phyloP scores from a whole-genome alignment of 2,329 filamentous ascomycete genomes.

The Chaetomiaceae sp. region DNA sequence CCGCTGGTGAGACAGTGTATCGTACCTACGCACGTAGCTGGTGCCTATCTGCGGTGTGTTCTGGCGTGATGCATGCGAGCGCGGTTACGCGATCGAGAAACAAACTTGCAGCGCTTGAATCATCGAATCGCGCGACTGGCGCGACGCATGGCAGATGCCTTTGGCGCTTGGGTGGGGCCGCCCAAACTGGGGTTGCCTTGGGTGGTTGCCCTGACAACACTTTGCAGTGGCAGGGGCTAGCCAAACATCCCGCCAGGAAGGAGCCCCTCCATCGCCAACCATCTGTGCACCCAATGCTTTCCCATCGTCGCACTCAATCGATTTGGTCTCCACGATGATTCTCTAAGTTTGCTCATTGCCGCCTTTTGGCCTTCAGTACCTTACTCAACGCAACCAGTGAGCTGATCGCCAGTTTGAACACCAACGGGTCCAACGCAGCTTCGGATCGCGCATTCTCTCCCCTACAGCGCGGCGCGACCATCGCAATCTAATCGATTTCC shows the following conservation, averaged over 20 bases:
- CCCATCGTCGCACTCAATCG: conserved; percentile 8
- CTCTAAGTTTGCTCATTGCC: neutral
- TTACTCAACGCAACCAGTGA: neutral
- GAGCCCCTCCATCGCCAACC: conserved; percentile 8
- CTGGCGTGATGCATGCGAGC: too few relatives aligned
- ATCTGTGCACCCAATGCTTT: neutral
- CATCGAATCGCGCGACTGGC: too few relatives aligned
- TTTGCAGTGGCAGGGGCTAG: neutral
- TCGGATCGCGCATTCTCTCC: conserved; percentile 1
- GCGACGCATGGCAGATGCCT: too few relatives aligned
- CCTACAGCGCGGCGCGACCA: neutral
- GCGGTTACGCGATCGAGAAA: too few relatives aligned
- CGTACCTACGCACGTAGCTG: neutral
- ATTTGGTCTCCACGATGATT: conserved; percentile 1
- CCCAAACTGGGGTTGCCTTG: neutral
- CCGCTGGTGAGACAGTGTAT: too few relatives aligned
- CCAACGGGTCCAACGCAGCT: too few relatives aligned
- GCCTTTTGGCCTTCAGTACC: neutral
- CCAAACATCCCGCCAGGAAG: conserved; percentile 5
- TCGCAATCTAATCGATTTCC: conserved; percentile 1
- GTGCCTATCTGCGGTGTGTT: too few relatives aligned
- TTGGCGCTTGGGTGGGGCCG: too few relatives aligned
- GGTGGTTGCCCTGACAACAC: conserved; percentile 12
- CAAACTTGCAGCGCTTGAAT: neutral
- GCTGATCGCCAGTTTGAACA: neutral